Evolutionary conservation across 495 filamentous ascomycete species (phyloP), one percentile per base, ranked within the genome.

Genomic region (Daldinia caldariorum): DNA sequence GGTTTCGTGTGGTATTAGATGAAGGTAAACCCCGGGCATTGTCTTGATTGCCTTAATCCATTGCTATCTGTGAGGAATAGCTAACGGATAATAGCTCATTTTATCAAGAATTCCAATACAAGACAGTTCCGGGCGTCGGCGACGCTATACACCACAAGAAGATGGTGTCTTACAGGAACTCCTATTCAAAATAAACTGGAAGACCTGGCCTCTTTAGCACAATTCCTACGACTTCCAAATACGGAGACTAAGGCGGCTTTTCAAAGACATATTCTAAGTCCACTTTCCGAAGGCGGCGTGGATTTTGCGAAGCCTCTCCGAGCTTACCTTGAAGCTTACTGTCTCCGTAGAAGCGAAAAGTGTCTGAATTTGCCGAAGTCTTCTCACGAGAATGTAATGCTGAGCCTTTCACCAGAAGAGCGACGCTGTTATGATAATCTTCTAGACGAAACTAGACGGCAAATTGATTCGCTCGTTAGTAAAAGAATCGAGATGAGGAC

Each of bases 1-100:
- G 92, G 87, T 94, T 93, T 74, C 87, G 92, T 3, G 90, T 95
- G 58, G 92, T 94, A 1, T 81, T 95, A 45, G 92, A 94, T 68
- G 92, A 94, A 77, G 75, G 64, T 66, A 45, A 12, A 29, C 3
- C 8, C 7, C 5, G 10, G 20, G 3, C 9, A 3, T 22, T 4
- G 18, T 6, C 7, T 22, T 47, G 16, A 22, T 47, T 47, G 10
- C 8, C 0, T 22, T 22, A 10, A 22, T 22, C 12, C 12, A 22
- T 22, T 22, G 0, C 16, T 2, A 22, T 12, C 1, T 47, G 2
- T 20, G 26, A 26, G 26, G 26, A 47, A 18, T 20, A 22, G 20
- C 43, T 47, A 6, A 47, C 9, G 2, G 20, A 10, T 10, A 47
- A 2, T 22, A 47, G 43, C 43, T 20, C 43, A 47, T 13, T 47